Evolutionary conservation across 768 basidiomycete genomes (phyloP), one percentile per base, ranked within the genome.

Genomic region (Infundibulicybe gibba): DNA sequence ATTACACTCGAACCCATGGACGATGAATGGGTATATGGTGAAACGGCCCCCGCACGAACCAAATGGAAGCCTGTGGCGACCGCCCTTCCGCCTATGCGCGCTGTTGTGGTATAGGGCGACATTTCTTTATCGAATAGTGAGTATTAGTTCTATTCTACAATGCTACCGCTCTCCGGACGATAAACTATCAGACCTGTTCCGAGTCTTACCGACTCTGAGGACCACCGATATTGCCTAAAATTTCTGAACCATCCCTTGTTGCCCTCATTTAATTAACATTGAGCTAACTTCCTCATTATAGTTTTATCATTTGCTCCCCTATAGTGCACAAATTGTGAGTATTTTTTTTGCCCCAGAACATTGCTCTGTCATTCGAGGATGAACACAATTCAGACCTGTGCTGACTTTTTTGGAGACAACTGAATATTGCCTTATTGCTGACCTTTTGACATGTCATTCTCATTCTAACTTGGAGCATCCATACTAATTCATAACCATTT

Each of bases 101-200:
- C 61, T 52, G 62, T 63, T 49, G 50, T 50, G 41, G 59, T 58
- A 15, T 61, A 25, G 25, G 25, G 47, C 48, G 53, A 13, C 40
- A 32, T 54, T 49, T 46, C 60, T 51, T 42, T 42, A 38, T 32
- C 45, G 53, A 48, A 55, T 49, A 53, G 38, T 34, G 3, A 38
- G 8, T 21, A 12, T 17, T 42, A 17, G 35, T 42, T 33, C 43
- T 47, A 44, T 34, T 25, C 49, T 31, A 41, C 21, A 10, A 33
- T 51, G 30, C 39, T 37, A 43, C 21, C 51, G 55, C 57, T 41
- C 45, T 6, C 38, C 45, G 67, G 85, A 88, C 85, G 87, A 87
- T 69, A 78, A 58, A 62, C 45, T 64, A 69, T 79, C 81, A 87
- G 84, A 86, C 85, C 85, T 87, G 84, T 88, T 81, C 86, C 70